Percentiles rank a stretch among this genome's conserved stretches.
Evolutionary conservation across 2,329 filamentous ascomycete genomes (phyloP).

Genomic region (Eurotiales sp.): DNA sequence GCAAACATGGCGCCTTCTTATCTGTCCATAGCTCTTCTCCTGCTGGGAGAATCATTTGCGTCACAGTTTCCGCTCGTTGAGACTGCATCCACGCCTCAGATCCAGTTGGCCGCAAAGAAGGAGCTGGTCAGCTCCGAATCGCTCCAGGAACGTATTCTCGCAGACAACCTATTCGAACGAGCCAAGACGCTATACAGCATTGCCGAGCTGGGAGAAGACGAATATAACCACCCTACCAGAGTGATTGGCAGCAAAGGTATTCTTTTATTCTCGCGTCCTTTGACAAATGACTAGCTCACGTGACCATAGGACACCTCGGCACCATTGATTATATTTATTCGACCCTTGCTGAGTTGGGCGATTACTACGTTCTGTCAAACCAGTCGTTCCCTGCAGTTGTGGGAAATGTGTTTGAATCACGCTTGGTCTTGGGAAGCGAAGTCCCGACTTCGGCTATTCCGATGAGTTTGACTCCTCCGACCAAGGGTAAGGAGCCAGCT

Average conservation of each 20-base stretch:
- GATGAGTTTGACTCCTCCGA: slow-evolving; percentile 62
- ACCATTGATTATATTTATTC: slow-evolving; percentile 62
- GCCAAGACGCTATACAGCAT: slow-evolving; percentile 61
- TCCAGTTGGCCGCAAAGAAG: slow-evolving; percentile 16
- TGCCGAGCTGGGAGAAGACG: slow-evolving; percentile 55
- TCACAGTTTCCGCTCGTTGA: slow-evolving; percentile 20
- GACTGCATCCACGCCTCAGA: slow-evolving; percentile 13
- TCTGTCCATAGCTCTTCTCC: slow-evolving; percentile 9
- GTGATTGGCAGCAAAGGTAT: slow-evolving; percentile 65
- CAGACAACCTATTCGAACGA: slow-evolving; percentile 55
- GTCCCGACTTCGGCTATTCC: slow-evolving; percentile 51
- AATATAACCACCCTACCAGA: slow-evolving; percentile 66
- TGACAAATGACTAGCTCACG: slow-evolving; percentile 29
- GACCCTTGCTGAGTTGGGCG: slow-evolving; percentile 44
- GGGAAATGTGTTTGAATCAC: slow-evolving; percentile 57
- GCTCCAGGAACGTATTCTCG: slow-evolving; percentile 48
- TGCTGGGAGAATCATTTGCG: slow-evolving; percentile 16
- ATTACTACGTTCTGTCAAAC: slow-evolving; percentile 36
- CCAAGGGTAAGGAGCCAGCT: slow-evolving; percentile 23
- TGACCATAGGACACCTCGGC: slow-evolving; percentile 54
- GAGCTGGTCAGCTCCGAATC: slow-evolving; percentile 47
- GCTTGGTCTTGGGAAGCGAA: slow-evolving; percentile 53
- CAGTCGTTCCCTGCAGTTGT: slow-evolving; percentile 61
- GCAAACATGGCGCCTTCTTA: slow-evolving; percentile 1
- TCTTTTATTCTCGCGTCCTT: background rate